Evolutionary conservation across 768 basidiomycete species (phyloP).

Genomic region (Cystofilobasidium bisporidii): DNA sequence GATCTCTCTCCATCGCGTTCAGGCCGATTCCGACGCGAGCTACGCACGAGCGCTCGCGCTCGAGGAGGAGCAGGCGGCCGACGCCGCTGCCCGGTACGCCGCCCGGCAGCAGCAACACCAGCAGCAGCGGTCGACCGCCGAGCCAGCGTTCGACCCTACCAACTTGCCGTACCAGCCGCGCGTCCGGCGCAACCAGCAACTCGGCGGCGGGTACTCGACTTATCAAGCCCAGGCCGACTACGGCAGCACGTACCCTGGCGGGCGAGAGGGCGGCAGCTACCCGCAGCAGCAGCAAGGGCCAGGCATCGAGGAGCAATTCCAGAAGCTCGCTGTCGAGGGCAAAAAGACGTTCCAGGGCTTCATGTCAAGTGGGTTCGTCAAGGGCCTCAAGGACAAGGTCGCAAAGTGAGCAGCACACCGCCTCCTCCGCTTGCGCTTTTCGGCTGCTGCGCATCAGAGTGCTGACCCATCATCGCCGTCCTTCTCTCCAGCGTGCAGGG

Average conservation of each 20-base stretch:
- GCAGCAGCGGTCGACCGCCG: slow-evolving; percentile 17
- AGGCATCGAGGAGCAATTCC: slow-evolving; percentile 25
- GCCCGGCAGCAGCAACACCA: slow-evolving; percentile 28
- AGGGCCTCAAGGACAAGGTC: slow-evolving; percentile 22
- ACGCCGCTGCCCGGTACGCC: slow-evolving; percentile 11
- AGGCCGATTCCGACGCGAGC: slow-evolving; percentile 68
- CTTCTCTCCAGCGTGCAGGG: neutral
- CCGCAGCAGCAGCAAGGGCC: slow-evolving; percentile 4
- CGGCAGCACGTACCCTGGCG: neutral
- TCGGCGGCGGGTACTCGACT: neutral
- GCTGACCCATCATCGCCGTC: neutral
- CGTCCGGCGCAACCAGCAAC: slow-evolving; percentile 29
- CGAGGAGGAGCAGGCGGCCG: slow-evolving; percentile 46
- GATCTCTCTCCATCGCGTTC: slow-evolving; percentile 32
- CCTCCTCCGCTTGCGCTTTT: neutral
- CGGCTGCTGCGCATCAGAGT: neutral
- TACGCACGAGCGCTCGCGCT: slow-evolving; percentile 62
- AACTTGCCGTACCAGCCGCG: slow-evolving; percentile 39
- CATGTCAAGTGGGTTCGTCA: slow-evolving; percentile 16
- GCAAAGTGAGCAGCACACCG: neutral
- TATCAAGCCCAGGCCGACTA: slow-evolving; percentile 4
- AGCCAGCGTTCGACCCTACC: slow-evolving; percentile 23
- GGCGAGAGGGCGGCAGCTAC: neutral
- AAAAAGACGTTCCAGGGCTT: slow-evolving; percentile 20
- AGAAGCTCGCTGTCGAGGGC: slow-evolving; percentile 18